Evolutionary conservation across 2,329 filamentous ascomycete species (phyloP).

Genomic region (Boeremia exigua): DNA sequence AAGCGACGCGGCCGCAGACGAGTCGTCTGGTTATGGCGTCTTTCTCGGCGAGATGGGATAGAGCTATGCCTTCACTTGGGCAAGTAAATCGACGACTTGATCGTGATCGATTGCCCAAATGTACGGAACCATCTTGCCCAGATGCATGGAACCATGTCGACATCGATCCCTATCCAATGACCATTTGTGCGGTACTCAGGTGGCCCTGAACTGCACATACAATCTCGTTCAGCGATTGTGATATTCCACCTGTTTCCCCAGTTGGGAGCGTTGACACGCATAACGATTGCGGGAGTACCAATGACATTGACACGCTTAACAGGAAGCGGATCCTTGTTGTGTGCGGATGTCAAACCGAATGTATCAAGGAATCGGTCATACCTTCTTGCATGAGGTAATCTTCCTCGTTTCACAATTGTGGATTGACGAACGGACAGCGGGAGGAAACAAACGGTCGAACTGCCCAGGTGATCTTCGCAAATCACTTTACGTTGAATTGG

Average conservation of each 20-base stretch:
- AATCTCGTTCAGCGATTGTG: not conserved
- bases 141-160: no score
- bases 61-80: no score
- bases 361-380: not conserved
- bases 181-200: not conserved
- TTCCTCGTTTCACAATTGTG: slow-evolving; percentile 18
- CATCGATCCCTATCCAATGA: not conserved
- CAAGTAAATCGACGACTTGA: no score
- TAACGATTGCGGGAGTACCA: slow-evolving; percentile 5
- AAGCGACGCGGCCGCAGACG: no score
- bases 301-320: slow-evolving; percentile 8
- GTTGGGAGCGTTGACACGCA: slow-evolving; percentile 5
- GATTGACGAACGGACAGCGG: slow-evolving; percentile 3
- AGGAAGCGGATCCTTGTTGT: slow-evolving; percentile 11
- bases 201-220: not conserved
- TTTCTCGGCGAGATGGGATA: no score
- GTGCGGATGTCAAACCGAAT: not conserved
- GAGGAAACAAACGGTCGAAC: slow-evolving; percentile 1
- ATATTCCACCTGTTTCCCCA: slow-evolving; percentile 7
- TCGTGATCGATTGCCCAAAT: no score
- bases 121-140: no score
- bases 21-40: no score
- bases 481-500: not conserved
- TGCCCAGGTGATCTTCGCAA: not conserved
- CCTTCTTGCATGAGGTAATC: slow-evolving; percentile 8